Conservation (phyloP, 345 rosid genomes). For the Acer yangbiense region DNA sequence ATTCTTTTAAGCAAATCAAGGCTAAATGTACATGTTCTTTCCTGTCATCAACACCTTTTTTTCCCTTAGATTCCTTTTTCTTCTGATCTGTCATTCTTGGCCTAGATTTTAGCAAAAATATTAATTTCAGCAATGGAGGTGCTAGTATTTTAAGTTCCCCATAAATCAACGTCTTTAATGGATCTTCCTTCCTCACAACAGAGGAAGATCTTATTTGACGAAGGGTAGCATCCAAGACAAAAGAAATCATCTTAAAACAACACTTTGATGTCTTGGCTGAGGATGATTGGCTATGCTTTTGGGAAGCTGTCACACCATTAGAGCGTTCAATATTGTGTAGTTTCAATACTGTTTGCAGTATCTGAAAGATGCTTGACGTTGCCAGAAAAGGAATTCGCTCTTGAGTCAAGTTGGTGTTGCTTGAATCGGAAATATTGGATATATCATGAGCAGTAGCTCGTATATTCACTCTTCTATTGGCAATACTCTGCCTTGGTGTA, state of each 20-base stretch:
- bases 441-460: constrained; percentile 34
- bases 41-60: constrained; percentile 47
- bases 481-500: constrained; percentile 44
- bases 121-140: constrained; percentile 61
- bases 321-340: constrained; percentile 33
- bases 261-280: constrained; percentile 40
- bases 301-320: constrained; percentile 39
- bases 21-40: constrained; percentile 62
- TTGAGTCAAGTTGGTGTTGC: constrained; percentile 35
- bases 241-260: constrained; percentile 39
- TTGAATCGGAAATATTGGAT: constrained; percentile 33
- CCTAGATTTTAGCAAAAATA: constrained; percentile 50
- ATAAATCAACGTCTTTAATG: constrained; percentile 52
- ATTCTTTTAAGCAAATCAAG: constrained; percentile 70
- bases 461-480: constrained; percentile 45
- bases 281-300: constrained; percentile 54
- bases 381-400: constrained; percentile 57
- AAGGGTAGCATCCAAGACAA: constrained; percentile 56
- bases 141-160: constrained; percentile 67
- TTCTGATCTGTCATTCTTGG: constrained; percentile 31
- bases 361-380: constrained; percentile 70
- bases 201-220: constrained; percentile 55
- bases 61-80: constrained; percentile 42
- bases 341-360: constrained; percentile 43
- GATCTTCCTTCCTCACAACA: constrained; percentile 51